Evolutionary conservation across 1,284 basidiomycete genomes (phyloP), one percentile per base, ranked within the genome.

Genomic region (Malassezia restricta): DNA sequence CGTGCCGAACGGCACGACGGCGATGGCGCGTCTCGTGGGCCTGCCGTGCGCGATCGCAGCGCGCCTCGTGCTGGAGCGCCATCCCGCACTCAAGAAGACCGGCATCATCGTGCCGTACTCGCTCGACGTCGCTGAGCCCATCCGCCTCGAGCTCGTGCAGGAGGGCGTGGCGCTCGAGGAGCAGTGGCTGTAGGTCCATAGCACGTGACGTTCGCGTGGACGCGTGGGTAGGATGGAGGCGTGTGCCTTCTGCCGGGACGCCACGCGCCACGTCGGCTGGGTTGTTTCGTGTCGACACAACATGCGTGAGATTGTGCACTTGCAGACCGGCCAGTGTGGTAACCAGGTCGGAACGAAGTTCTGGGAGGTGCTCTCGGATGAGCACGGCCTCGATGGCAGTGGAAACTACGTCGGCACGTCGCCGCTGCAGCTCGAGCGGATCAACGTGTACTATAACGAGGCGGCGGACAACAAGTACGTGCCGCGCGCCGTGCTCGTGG

Each of bases 361-460:
- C 83, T 95, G 89, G 91, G 89, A 86, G 77, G 89, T 88, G 68
- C 62, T 96, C 74, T 91, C 88, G 57, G 89, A 95, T 76, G 91
- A 96, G 80, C 91, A 96, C 76, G 88, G 88, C 74, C 89, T 95
- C 76, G 87, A 87, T 76, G 79, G 79, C 75, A 86, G 90, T 78
- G 90, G 90, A 43, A 61, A 64, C 62, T 96, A 95, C 83, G 84
- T 85, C 77, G 92, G 92, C 72, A 88, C 76, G 76, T 85, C 84
- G 74, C 85, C 85, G 74, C 82, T 89, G 66, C 92, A 96, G 78
- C 85, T 96, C 66, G 92, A 96, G 78, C 86, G 90, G 68, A 94
- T 95, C 78, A 71, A 71, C 45, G 70, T 73, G 51, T 73, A 73
- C 65, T 73, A 65, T 62, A 71, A 70, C 55, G 65, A 66, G 53